Conservation (phyloP, 164 flowering plant genomes). For the Chimonanthus salicifolius region DNA sequence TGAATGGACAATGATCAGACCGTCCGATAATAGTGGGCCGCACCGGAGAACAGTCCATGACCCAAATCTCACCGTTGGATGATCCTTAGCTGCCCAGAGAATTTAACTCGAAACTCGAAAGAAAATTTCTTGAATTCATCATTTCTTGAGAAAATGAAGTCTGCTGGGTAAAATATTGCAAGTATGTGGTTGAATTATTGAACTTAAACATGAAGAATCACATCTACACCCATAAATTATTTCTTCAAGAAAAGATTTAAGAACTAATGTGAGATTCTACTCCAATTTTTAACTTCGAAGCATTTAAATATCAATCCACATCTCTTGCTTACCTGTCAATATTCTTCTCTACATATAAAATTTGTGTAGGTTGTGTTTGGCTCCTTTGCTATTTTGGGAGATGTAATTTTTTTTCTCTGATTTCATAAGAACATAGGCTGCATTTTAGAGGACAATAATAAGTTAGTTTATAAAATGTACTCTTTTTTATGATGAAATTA, state of each 20-base stretch:
- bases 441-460: not conserved
- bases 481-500: too few species aligned
- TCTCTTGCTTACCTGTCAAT: conserved; percentile 5
- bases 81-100: not conserved
- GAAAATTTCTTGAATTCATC: not conserved
- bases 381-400: not conserved
- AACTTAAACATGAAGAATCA: not conserved
- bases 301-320: not conserved
- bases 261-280: not conserved
- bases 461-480: too few species aligned
- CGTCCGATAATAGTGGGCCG: too few species aligned
- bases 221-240: too few species aligned
- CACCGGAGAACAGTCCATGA: too few species aligned
- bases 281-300: not conserved
- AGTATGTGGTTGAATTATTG: not conserved
- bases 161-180: not conserved
- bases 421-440: not conserved
- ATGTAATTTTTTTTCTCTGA: not conserved
- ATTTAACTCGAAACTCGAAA: too few species aligned
- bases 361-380: not conserved
- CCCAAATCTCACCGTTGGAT: not conserved
- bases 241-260: not conserved
- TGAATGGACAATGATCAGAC: too few species aligned
- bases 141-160: not conserved
- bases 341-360: not conserved